phyloP scores from a whole-genome alignment of 176 grass and related monocot species.

The Triticum timopheevii region DNA sequence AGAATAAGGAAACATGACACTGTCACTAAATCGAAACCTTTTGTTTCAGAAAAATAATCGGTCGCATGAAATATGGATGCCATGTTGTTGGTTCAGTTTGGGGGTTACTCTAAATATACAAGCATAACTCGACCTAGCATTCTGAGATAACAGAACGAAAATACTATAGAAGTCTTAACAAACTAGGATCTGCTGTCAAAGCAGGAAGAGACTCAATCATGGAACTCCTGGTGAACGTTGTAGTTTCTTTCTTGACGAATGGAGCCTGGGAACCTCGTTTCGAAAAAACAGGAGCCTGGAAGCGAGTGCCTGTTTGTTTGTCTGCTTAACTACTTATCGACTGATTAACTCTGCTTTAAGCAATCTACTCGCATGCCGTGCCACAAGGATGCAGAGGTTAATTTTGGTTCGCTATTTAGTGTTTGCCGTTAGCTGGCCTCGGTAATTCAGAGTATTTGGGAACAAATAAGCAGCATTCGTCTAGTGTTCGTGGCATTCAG shows the following conservation, averaged over 20 bases:
- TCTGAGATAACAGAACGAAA: not conserved
- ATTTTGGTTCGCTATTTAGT: not conserved
- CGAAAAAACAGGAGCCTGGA: too few relatives aligned
- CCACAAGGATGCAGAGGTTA: not conserved
- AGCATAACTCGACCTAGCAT: not conserved
- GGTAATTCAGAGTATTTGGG: not conserved
- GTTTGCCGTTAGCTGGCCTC: not conserved
- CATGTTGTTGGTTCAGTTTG: not conserved
- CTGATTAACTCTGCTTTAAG: not conserved
- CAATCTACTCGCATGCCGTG: not conserved
- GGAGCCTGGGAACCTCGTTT: too few relatives aligned
- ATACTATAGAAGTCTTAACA: not conserved
- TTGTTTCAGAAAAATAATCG: not conserved
- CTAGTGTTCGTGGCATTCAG: not conserved
- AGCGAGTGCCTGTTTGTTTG: too few relatives aligned
- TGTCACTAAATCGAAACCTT: not conserved
- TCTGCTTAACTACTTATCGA: too few relatives aligned
- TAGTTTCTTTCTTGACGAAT: not conserved
- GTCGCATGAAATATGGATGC: not conserved
- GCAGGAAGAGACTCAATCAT: not conserved
- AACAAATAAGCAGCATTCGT: not conserved
- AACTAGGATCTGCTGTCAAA: not conserved
- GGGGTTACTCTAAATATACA: not conserved
- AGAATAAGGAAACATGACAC: not conserved
- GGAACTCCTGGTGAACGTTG: not conserved